Percentiles rank a stretch among this genome's conserved stretches.
Conservation (phyloP, 2,329 filamentous ascomycete genomes). For the Teratosphaeria viscida region DNA sequence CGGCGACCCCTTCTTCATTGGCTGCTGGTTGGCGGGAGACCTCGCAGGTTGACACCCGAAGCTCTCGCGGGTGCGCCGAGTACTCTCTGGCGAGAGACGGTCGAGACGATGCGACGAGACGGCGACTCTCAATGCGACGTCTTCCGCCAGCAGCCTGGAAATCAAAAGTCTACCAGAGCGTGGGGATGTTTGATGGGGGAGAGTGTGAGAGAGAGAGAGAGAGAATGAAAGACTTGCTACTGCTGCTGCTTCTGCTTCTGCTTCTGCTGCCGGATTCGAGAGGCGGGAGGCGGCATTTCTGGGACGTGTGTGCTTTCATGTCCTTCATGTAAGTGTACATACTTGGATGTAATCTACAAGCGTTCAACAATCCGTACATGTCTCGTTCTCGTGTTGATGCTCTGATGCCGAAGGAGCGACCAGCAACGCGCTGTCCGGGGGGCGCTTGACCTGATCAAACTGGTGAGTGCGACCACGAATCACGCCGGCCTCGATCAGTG, state of each 20-base stretch:
- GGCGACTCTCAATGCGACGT: neutral
- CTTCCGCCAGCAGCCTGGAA: neutral
- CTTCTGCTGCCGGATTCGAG: neutral
- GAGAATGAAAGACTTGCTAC: neutral
- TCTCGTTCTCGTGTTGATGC: neutral
- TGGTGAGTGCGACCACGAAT: no score
- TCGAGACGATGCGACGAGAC: neutral
- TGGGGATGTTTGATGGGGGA: neutral
- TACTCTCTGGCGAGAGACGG: neutral
- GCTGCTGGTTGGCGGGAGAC: neutral
- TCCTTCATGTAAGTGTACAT: slow-evolving; percentile 2
- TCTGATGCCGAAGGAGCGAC: no score
- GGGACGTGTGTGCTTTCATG: neutral
- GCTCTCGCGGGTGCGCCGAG: neutral
- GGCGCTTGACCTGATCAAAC: no score
- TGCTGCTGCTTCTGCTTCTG: neutral
- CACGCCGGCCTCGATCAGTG: no score
- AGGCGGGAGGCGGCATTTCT: neutral
- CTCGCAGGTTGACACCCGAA: neutral
- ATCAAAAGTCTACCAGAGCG: neutral
- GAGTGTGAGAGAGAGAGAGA: neutral
- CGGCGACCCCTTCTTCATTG: neutral
- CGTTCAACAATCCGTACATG: neutral
- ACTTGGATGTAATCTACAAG: slow-evolving; percentile 1
- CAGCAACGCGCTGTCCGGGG: no score